A percentile compares a stretch with the other conserved stretches of the same genome.
Conservation (phyloP, 805 yeast genomes). For the Hanseniaspora vineae region DNA sequence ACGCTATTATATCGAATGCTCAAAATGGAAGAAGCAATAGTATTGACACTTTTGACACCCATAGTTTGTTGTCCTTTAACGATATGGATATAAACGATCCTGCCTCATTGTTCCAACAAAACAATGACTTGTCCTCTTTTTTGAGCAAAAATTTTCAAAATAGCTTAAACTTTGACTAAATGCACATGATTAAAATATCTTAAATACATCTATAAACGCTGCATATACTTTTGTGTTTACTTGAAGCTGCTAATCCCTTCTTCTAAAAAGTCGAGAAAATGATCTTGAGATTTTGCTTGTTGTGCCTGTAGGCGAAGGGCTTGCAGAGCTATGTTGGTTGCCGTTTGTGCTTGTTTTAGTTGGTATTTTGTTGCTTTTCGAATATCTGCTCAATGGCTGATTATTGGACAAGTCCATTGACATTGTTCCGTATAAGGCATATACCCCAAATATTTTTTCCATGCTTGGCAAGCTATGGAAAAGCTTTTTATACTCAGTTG, state of each 20-base stretch:
- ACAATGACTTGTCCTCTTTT: conserved; percentile 14
- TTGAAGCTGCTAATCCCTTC: neutral
- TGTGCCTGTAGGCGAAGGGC: neutral
- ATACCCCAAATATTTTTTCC: conserved; percentile 1
- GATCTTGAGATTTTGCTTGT: conserved; percentile 2
- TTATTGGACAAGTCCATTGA: neutral
- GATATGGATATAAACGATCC: conserved; percentile 9
- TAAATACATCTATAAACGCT: neutral
- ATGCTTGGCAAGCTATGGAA: neutral
- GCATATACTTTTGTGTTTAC: too few species aligned
- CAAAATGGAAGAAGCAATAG: conserved; percentile 2
- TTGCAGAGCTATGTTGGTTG: too few species aligned
- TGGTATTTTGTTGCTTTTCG: neutral
- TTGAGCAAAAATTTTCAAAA: conserved; percentile 16
- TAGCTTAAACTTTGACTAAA: neutral
- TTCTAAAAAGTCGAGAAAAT: conserved; percentile 1
- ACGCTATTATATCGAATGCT: neutral
- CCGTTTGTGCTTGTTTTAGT: too few species aligned
- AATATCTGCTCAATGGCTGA: too few species aligned
- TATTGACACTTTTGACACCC: conserved; percentile 19
- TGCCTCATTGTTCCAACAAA: conserved; percentile 7
- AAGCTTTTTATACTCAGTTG: neutral
- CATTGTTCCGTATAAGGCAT: conserved; percentile 2
- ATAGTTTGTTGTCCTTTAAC: conserved; percentile 22
- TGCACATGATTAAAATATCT: neutral